Evolutionary conservation across 2,329 filamentous ascomycete species (phyloP).

Genomic region (Boeremia exigua): DNA sequence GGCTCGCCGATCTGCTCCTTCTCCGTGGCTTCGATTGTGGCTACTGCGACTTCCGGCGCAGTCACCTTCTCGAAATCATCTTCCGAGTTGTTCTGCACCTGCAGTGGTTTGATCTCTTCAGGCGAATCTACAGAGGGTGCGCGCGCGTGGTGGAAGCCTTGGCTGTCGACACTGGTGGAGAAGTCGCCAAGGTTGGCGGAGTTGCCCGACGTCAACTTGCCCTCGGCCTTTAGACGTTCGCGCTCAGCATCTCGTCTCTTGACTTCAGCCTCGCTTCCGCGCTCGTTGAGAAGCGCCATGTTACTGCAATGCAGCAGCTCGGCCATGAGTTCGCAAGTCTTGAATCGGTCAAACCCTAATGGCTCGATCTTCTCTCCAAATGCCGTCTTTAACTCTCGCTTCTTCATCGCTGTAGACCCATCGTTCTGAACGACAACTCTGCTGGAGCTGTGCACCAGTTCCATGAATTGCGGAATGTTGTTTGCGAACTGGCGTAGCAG

Average conservation of each 20-base stretch:
- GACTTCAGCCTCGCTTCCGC: slow-evolving; percentile 87
- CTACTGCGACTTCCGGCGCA: slow-evolving; percentile 71
- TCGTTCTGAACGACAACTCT: slow-evolving; percentile 64
- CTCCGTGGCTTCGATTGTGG: slow-evolving; percentile 66
- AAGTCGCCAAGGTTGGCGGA: slow-evolving; percentile 64
- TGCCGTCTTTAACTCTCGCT: slow-evolving; percentile 79
- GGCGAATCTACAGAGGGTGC: slow-evolving; percentile 58
- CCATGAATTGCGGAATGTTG: slow-evolving; percentile 93
- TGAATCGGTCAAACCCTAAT: slow-evolving; percentile 95
- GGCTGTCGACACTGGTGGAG: slow-evolving; percentile 59
- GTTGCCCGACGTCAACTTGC: slow-evolving; percentile 68
- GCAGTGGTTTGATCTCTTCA: slow-evolving; percentile 73
- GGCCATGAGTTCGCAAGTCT: slow-evolving; percentile 98
- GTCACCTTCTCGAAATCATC: slow-evolving; percentile 94
- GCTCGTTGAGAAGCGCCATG: slow-evolving; percentile 93
- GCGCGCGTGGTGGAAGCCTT: slow-evolving; percentile 59
- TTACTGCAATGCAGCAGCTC: slow-evolving; percentile 97
- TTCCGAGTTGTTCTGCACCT: slow-evolving; percentile 81
- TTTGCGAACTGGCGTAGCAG: slow-evolving; percentile 87
- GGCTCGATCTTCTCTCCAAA: slow-evolving; percentile 93
- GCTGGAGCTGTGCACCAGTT: slow-evolving; percentile 77
- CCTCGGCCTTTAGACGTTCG: slow-evolving; percentile 77
- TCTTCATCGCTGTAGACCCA: slow-evolving; percentile 67
- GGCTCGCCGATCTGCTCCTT: slow-evolving; percentile 46
- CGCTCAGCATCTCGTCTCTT: slow-evolving; percentile 79